phyloP scores from a whole-genome alignment of 768 basidiomycete species.

The Collybia mongolica region DNA sequence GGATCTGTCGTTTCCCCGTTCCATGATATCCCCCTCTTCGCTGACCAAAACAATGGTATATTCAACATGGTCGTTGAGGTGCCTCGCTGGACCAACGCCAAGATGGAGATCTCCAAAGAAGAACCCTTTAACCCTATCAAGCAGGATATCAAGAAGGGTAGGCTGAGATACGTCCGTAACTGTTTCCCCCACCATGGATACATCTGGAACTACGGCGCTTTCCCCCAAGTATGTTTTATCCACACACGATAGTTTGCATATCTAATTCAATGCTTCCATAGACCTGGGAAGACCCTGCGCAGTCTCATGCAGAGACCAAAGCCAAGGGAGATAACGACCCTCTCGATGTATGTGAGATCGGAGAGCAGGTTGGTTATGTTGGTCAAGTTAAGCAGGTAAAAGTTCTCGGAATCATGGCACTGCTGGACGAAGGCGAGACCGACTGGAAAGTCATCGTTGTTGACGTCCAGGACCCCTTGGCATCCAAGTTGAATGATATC shows the following conservation, averaged over 20 bases:
- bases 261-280: slow-evolving; percentile 27
- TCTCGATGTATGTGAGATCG: slow-evolving; percentile 99
- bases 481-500: slow-evolving; percentile 95
- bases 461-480: slow-evolving; percentile 93
- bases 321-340: slow-evolving; percentile 99
- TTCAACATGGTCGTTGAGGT: slow-evolving; percentile 99
- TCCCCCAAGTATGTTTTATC: slow-evolving; percentile 79
- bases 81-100: slow-evolving; percentile 99
- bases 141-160: slow-evolving; percentile 97
- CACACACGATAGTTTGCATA: not conserved
- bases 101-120: slow-evolving; percentile 99
- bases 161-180: slow-evolving; percentile 96
- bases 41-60: slow-evolving; percentile 91
- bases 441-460: slow-evolving; percentile 99
- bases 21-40: slow-evolving; percentile 98
- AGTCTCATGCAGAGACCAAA: slow-evolving; percentile 93
- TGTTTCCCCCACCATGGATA: slow-evolving; percentile 99
- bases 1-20: slow-evolving; percentile 81
- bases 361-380: slow-evolving; percentile 95
- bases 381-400: slow-evolving; percentile 99
- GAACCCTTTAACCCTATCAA: slow-evolving; percentile 99
- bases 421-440: slow-evolving; percentile 98
- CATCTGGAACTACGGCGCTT: slow-evolving; percentile 99
- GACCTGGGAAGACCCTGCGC: slow-evolving; percentile 97
- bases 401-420: slow-evolving; percentile 99